Percentiles rank a stretch among this genome's conserved stretches.
Conservation (phyloP, 108 stramenopile genomes). For the Nitzschia sp. region DNA sequence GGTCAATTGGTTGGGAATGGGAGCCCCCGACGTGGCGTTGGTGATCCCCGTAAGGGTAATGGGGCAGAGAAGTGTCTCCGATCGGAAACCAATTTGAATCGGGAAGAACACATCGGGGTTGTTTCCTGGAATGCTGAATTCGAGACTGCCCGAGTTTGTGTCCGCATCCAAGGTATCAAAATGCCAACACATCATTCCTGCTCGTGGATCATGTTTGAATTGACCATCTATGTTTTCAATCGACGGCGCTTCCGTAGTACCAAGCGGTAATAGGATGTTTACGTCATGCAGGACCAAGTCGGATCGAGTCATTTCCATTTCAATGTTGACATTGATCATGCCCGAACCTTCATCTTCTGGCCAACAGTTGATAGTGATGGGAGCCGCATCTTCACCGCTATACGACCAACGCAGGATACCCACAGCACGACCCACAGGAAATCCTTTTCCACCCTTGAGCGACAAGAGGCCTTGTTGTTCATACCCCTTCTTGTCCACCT, state of each 20-base stretch:
- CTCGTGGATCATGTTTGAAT: constrained; percentile 90
- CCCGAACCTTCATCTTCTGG: constrained; percentile 95
- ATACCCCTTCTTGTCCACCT: constrained; percentile 93
- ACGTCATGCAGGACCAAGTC: constrained; percentile 91
- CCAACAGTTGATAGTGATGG: constrained; percentile 98
- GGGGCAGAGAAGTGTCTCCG: constrained; percentile 86
- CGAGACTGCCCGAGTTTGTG: constrained; percentile 86
- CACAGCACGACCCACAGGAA: constrained; percentile 91
- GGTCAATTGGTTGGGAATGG: constrained; percentile 79
- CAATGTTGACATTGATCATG: constrained; percentile 94
- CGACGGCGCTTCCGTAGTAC: constrained; percentile 81
- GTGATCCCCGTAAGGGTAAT: constrained; percentile 73
- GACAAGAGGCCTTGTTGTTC: constrained; percentile 83
- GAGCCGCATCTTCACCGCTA: constrained; percentile 85
- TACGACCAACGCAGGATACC: constrained; percentile 95
- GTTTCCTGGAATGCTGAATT: constrained; percentile 85
- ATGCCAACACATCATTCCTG: constrained; percentile 95
- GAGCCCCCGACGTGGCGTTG: constrained; percentile 57
- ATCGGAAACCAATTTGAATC: constrained; percentile 91
- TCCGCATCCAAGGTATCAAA: constrained; percentile 89
- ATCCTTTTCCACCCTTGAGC: constrained; percentile 94
- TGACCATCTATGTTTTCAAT: constrained; percentile 90
- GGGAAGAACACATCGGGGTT: constrained; percentile 96
- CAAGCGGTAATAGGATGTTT: constrained; percentile 91
- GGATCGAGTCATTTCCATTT: constrained; percentile 85